These are phyloP conservation scores for Auricularia heimuer DNA, from an alignment of 768 basidiomycete genomes.

Conservation along the genomic window DNA sequence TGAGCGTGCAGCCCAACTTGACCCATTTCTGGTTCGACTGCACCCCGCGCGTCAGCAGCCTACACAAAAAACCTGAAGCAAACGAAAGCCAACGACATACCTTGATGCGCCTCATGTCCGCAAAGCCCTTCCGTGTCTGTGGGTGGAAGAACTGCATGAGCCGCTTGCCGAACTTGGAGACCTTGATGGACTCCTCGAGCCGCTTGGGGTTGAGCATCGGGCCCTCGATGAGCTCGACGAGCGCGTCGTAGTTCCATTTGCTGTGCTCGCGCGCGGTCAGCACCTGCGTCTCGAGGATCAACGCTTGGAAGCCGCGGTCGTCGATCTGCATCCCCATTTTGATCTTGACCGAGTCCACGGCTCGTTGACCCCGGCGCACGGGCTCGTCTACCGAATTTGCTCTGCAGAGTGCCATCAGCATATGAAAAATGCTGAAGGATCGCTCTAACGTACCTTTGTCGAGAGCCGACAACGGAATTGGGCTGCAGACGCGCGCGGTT, in stretches of 20 bases:
- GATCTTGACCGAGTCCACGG: slow-evolving; percentile 72
- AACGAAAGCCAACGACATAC: slow-evolving; percentile 22
- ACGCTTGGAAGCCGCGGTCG: slow-evolving; percentile 80
- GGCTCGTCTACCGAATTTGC: slow-evolving; percentile 67
- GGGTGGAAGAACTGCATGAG: slow-evolving; percentile 94
- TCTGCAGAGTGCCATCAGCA: slow-evolving; percentile 23
- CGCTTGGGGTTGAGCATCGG: slow-evolving; percentile 85
- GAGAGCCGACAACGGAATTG: slow-evolving; percentile 38
- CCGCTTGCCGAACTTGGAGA: slow-evolving; percentile 78
- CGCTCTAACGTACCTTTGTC: slow-evolving; percentile 44
- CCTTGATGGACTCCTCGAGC: slow-evolving; percentile 90
- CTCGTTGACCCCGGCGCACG: slow-evolving; percentile 76
- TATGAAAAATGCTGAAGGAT: neutral
- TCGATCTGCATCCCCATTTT: slow-evolving; percentile 93
- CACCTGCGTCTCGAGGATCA: slow-evolving; percentile 82
- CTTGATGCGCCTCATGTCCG: slow-evolving; percentile 63
- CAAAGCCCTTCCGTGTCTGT: slow-evolving; percentile 69
- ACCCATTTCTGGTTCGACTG: slow-evolving; percentile 69
- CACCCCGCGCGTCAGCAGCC: slow-evolving; percentile 29
- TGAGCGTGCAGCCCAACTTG: slow-evolving; percentile 66
- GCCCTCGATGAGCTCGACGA: slow-evolving; percentile 86
- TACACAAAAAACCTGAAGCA: no score
- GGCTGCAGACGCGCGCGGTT: slow-evolving; percentile 68
- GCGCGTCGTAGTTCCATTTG: slow-evolving; percentile 86
- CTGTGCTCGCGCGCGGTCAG: slow-evolving; percentile 69